These are phyloP conservation scores for Fusarium praegraminearum DNA, from an alignment of 2,329 filamentous ascomycete genomes.

Conservation along the genomic window DNA sequence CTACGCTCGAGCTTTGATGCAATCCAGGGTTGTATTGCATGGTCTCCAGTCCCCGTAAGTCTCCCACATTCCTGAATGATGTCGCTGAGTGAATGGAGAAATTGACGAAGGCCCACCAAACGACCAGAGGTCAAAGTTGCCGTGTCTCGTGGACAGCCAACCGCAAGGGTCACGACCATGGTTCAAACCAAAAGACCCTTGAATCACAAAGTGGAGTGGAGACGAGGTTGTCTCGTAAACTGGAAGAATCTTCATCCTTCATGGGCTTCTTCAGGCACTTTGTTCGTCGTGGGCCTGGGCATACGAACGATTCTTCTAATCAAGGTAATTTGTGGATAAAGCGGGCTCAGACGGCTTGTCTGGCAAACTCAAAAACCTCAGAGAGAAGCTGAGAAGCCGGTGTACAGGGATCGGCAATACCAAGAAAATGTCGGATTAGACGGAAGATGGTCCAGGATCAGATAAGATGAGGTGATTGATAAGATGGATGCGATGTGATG, in stretches of 20 bases:
- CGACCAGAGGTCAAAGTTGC: neutral
- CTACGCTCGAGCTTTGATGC: neutral
- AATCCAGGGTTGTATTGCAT: constrained; percentile 1
- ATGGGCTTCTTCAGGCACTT: neutral
- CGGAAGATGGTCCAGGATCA: constrained; percentile 24
- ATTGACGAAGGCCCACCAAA: constrained; percentile 14
- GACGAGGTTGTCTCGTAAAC: constrained; percentile 1
- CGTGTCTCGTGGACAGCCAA: neutral
- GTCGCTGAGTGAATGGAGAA: constrained; percentile 12
- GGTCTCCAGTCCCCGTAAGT: neutral
- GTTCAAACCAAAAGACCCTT: neutral
- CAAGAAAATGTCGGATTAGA: neutral
- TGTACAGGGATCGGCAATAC: constrained; percentile 13
- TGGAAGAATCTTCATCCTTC: constrained; percentile 19
- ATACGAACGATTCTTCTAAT: neutral
- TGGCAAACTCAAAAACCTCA: neutral
- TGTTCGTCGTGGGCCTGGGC: neutral
- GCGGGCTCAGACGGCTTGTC: constrained; percentile 9
- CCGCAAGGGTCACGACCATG: constrained; percentile 2
- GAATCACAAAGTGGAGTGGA: constrained; percentile 2
- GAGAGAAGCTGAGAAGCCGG: neutral
- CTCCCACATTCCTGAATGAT: neutral
- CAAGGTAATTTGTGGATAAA: constrained; percentile 4
- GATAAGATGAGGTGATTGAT: constrained; percentile 44
- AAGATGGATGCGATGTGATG: constrained; percentile 25